Percentiles rank a stretch among this genome's conserved stretches.
phyloP scores from a whole-genome alignment of 179 eudicot genomes.

The Spergularia azorica region DNA sequence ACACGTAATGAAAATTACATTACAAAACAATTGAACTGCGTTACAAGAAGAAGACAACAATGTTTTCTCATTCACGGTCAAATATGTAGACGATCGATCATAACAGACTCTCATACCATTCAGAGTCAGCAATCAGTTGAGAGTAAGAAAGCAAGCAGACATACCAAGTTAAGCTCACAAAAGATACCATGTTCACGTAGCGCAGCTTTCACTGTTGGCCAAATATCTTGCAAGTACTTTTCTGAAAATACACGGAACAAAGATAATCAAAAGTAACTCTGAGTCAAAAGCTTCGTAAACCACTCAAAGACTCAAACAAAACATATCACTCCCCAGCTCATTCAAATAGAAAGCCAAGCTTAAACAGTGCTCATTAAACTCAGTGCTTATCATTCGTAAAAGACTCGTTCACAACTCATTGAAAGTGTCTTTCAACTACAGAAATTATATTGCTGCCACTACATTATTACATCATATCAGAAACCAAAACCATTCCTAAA shows the following conservation, averaged over 20 bases:
- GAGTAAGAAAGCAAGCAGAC: slow-evolving; percentile 10
- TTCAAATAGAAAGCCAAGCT: not conserved
- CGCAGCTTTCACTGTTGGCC: slow-evolving; percentile 77
- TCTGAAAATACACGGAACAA: slow-evolving; percentile 39
- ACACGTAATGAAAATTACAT: not conserved
- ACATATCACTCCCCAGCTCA: too few species aligned
- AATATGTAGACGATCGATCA: not conserved
- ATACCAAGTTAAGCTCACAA: slow-evolving; percentile 83
- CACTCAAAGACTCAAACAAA: not conserved
- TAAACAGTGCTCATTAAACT: not conserved
- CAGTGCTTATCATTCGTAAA: too few species aligned
- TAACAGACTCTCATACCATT: not conserved
- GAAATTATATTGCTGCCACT: too few species aligned
- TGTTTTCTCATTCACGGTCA: too few species aligned
- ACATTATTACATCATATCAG: too few species aligned
- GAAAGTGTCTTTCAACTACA: too few species aligned
- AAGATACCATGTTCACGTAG: slow-evolving; percentile 71
- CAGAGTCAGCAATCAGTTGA: not conserved
- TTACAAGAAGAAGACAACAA: not conserved
- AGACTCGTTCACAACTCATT: too few species aligned
- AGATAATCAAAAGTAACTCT: not conserved
- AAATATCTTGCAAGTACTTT: slow-evolving; percentile 88
- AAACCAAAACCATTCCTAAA: too few species aligned
- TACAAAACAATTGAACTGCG: too few species aligned
- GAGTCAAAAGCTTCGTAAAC: not conserved